phyloP scores from a whole-genome alignment of 225 moss, liverwort and hornwort genomes.

The Pseudoscleropodium purum region DNA sequence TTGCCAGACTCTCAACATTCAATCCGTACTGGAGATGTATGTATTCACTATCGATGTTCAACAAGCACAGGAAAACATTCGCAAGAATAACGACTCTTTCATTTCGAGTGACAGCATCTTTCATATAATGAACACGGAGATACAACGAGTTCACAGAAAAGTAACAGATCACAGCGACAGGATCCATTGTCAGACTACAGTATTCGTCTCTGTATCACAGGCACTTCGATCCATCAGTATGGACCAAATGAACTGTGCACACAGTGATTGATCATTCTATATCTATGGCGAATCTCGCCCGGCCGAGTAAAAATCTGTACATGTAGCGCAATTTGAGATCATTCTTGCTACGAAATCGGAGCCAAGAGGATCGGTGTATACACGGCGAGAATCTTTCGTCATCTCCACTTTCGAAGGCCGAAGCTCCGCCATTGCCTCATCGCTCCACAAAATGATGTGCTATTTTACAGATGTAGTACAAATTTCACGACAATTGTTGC shows the following conservation, averaged over 20 bases:
- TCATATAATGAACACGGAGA: neutral
- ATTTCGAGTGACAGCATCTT: neutral
- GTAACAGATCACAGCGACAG: neutral
- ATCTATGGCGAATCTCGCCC: neutral
- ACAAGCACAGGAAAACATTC: neutral
- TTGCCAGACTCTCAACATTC: neutral
- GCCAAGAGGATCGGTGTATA: neutral
- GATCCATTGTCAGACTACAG: neutral
- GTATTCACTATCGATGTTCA: neutral
- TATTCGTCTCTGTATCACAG: neutral
- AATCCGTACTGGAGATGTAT: neutral
- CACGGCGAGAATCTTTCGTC: neutral
- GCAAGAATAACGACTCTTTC: neutral
- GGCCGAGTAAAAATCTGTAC: conserved; percentile 13
- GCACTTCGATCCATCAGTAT: neutral
- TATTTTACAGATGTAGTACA: neutral
- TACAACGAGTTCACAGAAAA: neutral
- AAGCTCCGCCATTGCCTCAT: neutral
- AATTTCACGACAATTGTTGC: conserved; percentile 27
- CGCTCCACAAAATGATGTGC: neutral
- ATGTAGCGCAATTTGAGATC: neutral
- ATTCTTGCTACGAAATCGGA: neutral
- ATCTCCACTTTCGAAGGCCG: neutral
- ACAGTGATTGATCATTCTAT: neutral
- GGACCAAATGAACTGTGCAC: neutral